phyloP scores from a whole-genome alignment of 1,284 basidiomycete genomes.

The Austroboletus novae-zelandiae region DNA sequence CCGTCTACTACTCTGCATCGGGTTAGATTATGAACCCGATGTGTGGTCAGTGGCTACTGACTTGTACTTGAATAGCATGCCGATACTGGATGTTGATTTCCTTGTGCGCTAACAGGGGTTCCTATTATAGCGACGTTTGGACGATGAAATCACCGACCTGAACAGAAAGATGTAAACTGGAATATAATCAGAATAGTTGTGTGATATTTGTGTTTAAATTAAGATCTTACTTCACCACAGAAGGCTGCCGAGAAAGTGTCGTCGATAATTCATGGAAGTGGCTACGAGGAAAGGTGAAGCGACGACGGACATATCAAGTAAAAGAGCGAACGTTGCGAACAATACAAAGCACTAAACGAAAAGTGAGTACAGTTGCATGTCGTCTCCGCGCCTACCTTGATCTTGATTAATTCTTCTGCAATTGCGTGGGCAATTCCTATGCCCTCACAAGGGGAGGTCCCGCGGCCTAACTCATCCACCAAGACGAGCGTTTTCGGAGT shows the following conservation, averaged over 20 bases:
- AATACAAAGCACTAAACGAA: constrained; percentile 72
- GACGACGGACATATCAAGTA: background rate
- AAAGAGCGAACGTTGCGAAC: constrained; percentile 75
- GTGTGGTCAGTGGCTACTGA: constrained; percentile 29
- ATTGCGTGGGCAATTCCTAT: constrained; percentile 91
- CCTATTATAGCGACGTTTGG: background rate
- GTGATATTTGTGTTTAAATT: constrained; percentile 14
- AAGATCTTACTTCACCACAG: constrained; percentile 65
- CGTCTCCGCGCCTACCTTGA: constrained; percentile 50
- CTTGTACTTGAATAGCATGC: constrained; percentile 81
- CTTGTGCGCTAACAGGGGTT: constrained; percentile 45
- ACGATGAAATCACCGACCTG: constrained; percentile 49
- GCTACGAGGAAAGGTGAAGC: constrained; percentile 34
- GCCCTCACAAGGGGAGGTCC: constrained; percentile 85
- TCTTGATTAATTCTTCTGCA: constrained; percentile 78
- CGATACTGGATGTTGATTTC: constrained; percentile 54
- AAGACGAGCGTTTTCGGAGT: constrained; percentile 73
- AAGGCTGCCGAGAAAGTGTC: constrained; percentile 69
- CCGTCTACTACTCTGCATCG: constrained; percentile 61
- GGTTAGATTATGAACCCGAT: background rate
- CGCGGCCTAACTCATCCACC: constrained; percentile 89
- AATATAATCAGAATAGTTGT: background rate
- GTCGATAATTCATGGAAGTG: constrained; percentile 71
- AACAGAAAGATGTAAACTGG: constrained; percentile 78
- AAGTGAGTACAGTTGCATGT: constrained; percentile 1